Base-by-base conservation (phyloP, 2,329 filamentous ascomycete genomes). In the Xylaria sp. region DNA sequence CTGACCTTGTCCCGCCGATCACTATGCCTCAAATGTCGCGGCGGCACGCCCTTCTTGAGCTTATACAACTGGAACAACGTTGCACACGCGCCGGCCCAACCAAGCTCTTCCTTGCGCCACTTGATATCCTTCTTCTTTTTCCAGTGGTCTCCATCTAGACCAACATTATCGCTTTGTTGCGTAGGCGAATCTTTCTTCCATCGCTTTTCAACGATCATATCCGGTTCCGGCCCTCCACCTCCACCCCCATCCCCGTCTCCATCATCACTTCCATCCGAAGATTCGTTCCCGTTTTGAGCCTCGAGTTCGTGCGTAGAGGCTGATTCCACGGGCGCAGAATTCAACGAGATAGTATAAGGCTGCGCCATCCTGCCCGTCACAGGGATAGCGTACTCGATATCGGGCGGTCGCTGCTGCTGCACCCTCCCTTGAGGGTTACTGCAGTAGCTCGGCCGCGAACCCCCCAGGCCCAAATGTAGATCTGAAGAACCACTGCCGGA, bases 21-120 rank as follows among this genome's bases (percentile, higher is more conserved):
- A n/a, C 3, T 31, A 55, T 23, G 51, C 35, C 37, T 51, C 0
- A 45, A 31, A 47, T 64, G 63, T 15, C 42, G 60, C 31, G 69
- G 69, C 31, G 67, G 70, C 31, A 53, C 61, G 7, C 70, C 67
- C 47, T 69, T 69, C 65, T 70, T 69, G 9, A 74, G 62, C 49
- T 67, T 71, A 50, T 73, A 74, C 9, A 74, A 40, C 52, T 77
- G 74, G 40, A 77, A 71, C 31, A 80, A 76, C 57, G 76, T 76
- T 74, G 78, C 79, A 35, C 77, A 73, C 0, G 82, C 82, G 2
- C 82, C 82, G 19, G 64, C 53, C 82, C 82, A 84, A 1, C 82
- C 82, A 8, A 84, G 67, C 71, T 78, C 72, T 55, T 76, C 72
- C 56, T 75, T 78, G 51, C 73, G 75, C 81, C 81, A 83, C 7